Evolutionary conservation across 345 rosid genomes (phyloP), one percentile per base, ranked within the genome.

Genomic region (Camelina sativa): DNA sequence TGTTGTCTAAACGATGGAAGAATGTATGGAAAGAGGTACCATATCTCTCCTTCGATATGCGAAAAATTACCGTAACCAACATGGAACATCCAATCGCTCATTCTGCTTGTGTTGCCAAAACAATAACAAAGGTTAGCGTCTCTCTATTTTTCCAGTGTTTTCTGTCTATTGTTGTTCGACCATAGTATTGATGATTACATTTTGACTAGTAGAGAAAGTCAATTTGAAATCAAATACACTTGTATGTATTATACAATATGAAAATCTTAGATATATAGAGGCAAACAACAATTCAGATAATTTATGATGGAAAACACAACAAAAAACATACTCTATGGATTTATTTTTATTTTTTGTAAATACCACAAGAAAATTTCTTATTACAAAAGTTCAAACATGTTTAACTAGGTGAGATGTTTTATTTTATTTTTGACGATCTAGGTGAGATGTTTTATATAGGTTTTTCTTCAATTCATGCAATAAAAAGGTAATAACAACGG

Each of bases 11-110:
- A 23, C 48, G 50, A 25, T 67, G 72, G 72, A 4, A 20, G 6
- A 7, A 12, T 40, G 72, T 67, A 22, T 67, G 72, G 72, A 67
- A 67, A 9, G 7, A 54, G 10, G 4, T 67, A 3, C 38, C 52
- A 3, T 23, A 15, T 10, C 52, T 67, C 20, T 2, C 0, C n/a
- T 54, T 67, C 3, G 28, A 67, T 54, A 53, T 53, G 62, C n/a
- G 4, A 23, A 10, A 40, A 43, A 7, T 16, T 13, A 13, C 17
- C 15, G 3, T 19, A 13, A 41, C 47, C 30, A 11, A 19, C 13
- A 8, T 19, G 44, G 17, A 7, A 7, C 15, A 11, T 50, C 32
- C 7, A 5, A 19, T 8, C 23, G 40, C 3, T 28, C 40, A 9
- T 11, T 50, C 34, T 13, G 4, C 19, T 19, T 5, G 13, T 9